Base-by-base conservation (phyloP, 768 basidiomycete genomes). In the Boletus rubropictus region DNA sequence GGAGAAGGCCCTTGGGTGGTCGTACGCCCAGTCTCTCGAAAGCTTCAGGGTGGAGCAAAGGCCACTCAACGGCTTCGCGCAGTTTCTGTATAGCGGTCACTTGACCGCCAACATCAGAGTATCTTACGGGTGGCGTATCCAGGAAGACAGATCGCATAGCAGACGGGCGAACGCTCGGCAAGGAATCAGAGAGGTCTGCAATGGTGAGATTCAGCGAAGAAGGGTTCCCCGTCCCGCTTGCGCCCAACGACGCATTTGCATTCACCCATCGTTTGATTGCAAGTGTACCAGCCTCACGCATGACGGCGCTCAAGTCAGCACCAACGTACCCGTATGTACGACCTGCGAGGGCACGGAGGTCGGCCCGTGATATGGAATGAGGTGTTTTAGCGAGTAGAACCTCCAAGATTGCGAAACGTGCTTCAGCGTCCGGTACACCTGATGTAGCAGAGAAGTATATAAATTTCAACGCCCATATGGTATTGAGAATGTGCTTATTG, bases 301-400 rank as follows among this genome's bases (percentile, higher is more conserved):
- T 81, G 44, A 97, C 82, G 0, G 93, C 90, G 27, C 85, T 83
- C 36, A 99, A 75, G 66, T 99, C 96, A 5, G 96, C 96, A 7
- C 95, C 96, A 38, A 99, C 96, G 63, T 94, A 98, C 0, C 96
- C 96, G 53, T 99, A 92, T 10, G 93, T 92, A 27, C 79, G 79
- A 10, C 79, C 74, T 0, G 94, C 86, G 15, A 97, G 67, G 2
- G 73, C 54, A 21, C 74, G 69, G 2, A 99, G 77, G 9, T 88
- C 81, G 0, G 72, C 69, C 3, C 69, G 63, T 0, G 78, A 63
- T 50, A 97, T 75, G 4, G 71, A 64, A 59, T 97, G 82, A 0
- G 96, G 95, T 2, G 87, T 86, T 53, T 85, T 86, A 15, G 77
- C 60, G 0, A 97, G 76, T 14, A 97, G 69, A 38, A 97, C 91